Base-by-base conservation (phyloP, 192 early-diverging fungal genomes). In the Coemansia sp. region DNA sequence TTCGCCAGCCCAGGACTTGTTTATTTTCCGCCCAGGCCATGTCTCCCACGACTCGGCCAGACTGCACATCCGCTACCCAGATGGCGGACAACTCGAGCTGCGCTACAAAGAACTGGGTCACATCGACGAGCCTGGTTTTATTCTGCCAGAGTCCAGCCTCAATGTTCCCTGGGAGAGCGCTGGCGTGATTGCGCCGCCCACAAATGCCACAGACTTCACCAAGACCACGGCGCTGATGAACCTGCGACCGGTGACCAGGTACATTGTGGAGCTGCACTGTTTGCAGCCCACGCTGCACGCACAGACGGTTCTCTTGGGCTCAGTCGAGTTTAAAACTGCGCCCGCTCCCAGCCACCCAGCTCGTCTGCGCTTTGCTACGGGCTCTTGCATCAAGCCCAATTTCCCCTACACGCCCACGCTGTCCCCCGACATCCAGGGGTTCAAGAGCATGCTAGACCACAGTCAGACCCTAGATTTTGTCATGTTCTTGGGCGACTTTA, bases 401-500 rank as follows among this genome's bases (percentile, higher is more conserved):
- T 77, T 72, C 43, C 79, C 79, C 21, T 80, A 79, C 63, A 23
- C 37, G 5, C 70, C 56, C 9, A 39, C 61, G 14, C 8, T 27
- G 33, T 41, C 53, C 17, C 54, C 69, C 13, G 68, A 68, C 17
- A 45, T 80, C n/a, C 62, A 54, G 36, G 79, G 79, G 3, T 75
- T 80, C 38, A 43, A 23, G 22, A 65, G 58, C 35, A 68, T 78
- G 43, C 55, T 68, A 23, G 60, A 58, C 11, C 66, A 77, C 47
- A 70, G 67, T 47, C 56, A 62, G 21, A 21, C 15, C 22, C 58
- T 77, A 29, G 58, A 70, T 38, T 51, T 69, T 55, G 38, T 77
- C 22, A 60, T 80, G 53, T 80, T 80, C 37, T 53, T 80, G 51
- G 79, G 79, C 58, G 79, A 80, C 57, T 80, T 80, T 62, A 68